Base-by-base conservation (phyloP, 1,284 basidiomycete genomes). In the Termitomyces sp. region DNA sequence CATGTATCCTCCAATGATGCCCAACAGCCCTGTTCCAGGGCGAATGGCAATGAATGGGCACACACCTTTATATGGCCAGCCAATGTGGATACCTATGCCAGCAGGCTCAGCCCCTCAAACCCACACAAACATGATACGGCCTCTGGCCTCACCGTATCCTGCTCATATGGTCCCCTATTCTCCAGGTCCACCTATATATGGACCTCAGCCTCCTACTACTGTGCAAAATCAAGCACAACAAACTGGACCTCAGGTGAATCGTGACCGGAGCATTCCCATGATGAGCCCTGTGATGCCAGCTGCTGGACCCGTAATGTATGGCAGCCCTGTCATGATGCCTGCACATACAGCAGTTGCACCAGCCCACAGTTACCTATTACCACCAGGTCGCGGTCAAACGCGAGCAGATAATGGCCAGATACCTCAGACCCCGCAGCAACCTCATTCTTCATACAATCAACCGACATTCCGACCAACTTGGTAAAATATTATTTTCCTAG, bases 251-350 rank as follows among this genome's bases (percentile, higher is more conserved):
- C 68, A 66, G 45, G 57, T 49, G 2, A 75, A 70, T 42, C 80
- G 79, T 42, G 78, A 75, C 37, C 76, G 76, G 28, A 72, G 68
- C 44, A 65, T 63, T 69, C 68, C 64, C 24, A 59, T 86, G 66
- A 79, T 87, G 68, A 88, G 86, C 63, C 87, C 87, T n/a, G 78
- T 77, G 13, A 74, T 88, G 71, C 67, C 78, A 35, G 81, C 81
- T 63, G 76, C 81, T 18, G 71, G 67, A 28, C 69, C 77, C 45
- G 66, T 65, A 43, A 81, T 87, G 77, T 89, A 87, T 64, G 72
- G 75, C 33, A 88, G 84, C 61, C 87, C 87, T 8, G 80, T 83
- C 33, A 66, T 88, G 64, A 77, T 88, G 72, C 84, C 80, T 58
- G 69, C 81, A 8, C 70, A 73, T 77, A 60, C 68, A 31, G 19